A percentile compares a stretch with the other conserved stretches of the same genome.
phyloP scores from a whole-genome alignment of 1,284 basidiomycete genomes.

The Ceratobasidium sp. region DNA sequence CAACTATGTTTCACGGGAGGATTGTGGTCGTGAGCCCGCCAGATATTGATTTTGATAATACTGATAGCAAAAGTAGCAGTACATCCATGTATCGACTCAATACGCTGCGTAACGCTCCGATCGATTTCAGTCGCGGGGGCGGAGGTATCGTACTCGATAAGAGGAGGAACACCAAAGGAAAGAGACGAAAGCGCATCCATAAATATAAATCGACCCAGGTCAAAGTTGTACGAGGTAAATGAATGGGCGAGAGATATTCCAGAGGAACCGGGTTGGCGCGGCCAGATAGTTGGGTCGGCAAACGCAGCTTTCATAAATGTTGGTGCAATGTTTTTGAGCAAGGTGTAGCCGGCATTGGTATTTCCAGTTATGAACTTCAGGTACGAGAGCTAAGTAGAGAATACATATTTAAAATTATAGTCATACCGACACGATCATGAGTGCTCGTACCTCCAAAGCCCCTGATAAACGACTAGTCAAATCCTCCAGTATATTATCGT shows the following conservation, averaged over 20 bases:
- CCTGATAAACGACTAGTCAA: not conserved
- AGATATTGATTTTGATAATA: conserved; percentile 8
- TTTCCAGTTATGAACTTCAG: not conserved
- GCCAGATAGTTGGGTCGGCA: not conserved
- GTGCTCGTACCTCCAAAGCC: not conserved
- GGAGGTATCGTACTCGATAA: conserved; percentile 2
- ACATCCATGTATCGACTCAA: conserved; percentile 7
- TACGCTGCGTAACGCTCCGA: not conserved
- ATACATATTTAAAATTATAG: not conserved
- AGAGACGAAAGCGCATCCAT: not conserved
- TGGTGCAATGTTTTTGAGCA: not conserved
- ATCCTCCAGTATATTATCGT: not conserved
- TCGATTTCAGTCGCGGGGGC: not conserved
- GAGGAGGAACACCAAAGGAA: not conserved
- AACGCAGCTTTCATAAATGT: not conserved
- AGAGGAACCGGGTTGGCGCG: not conserved
- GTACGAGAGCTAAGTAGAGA: not conserved
- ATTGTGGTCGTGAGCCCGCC: not conserved
- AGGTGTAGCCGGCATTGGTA: not conserved
- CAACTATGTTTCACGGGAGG: not conserved
- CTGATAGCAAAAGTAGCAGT: not conserved
- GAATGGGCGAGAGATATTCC: not conserved
- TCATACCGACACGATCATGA: no score
- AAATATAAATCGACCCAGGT: not conserved
- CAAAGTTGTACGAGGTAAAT: not conserved